phyloP scores from a whole-genome alignment of 345 rosid genomes.

The Fremontodendron californicum region DNA sequence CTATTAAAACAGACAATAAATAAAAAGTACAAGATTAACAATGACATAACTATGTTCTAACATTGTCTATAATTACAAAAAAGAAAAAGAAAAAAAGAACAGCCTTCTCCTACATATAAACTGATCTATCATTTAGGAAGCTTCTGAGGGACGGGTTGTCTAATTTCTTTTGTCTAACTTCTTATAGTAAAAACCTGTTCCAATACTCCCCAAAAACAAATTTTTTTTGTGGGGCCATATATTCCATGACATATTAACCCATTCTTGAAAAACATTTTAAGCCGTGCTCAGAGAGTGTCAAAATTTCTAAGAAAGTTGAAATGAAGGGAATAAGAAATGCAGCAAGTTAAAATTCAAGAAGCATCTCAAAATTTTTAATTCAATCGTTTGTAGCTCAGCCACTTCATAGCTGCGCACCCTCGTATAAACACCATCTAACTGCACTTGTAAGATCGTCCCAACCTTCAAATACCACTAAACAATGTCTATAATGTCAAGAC shows the following conservation, averaged over 20 bases:
- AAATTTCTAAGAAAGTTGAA: neutral
- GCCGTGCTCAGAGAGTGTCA: neutral
- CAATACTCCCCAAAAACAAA: neutral
- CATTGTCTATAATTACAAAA: neutral
- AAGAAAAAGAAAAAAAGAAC: neutral
- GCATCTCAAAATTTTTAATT: neutral
- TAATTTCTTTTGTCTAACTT: neutral
- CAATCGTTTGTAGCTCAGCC: neutral
- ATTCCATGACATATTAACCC: neutral
- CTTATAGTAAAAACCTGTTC: neutral
- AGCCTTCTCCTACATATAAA: neutral
- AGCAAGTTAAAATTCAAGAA: neutral
- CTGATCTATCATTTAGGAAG: neutral
- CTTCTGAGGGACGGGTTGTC: neutral
- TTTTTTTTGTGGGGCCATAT: neutral
- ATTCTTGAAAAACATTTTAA: neutral
- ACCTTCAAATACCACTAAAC: neutral
- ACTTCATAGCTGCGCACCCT: neutral
- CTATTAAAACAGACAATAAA: neutral
- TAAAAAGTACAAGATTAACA: neutral
- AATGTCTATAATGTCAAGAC: neutral
- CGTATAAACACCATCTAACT: neutral
- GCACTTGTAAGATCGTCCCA: neutral
- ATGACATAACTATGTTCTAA: neutral
- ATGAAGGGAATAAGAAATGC: neutral